Evolutionary conservation across 495 filamentous ascomycete genomes (phyloP), one percentile per base, ranked within the genome.

Genomic region (Parachaetomium inaequale): DNA sequence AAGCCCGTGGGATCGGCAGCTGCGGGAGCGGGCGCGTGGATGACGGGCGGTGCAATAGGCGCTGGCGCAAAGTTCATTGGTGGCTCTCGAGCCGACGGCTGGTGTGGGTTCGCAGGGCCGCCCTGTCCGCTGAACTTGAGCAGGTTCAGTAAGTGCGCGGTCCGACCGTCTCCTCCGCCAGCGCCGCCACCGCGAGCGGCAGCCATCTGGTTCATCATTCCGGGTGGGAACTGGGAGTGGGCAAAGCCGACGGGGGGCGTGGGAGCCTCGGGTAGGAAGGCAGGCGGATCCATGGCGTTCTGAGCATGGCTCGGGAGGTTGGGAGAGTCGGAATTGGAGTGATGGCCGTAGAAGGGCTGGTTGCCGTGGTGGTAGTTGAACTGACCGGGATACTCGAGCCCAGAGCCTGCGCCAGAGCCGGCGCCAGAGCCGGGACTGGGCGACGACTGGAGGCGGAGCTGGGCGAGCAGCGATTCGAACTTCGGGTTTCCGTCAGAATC

Each of bases 131-230:
- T 91, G 76, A 92, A 96, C 76, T 92, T 92, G 53, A 98, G 82
- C 43, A 98, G 82, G 68, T 88, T 94, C 70, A 98, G 80, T 64
- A 98, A 76, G 69, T 87, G 91, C 75, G 85, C 55, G 80, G 87
- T 77, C 79, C 85, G 70, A 32, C 90, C 80, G 55, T 83, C 75
- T 57, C 84, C 79, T 63, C 76, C 66, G 8, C 34, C 66, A 15
- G 31, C 47, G 2, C 84, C 79, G 66, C 76, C 68, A 61, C 76
- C 70, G 49, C 76, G 75, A 67, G 74, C 76, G 19, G 70, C 72
- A 52, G 71, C 73, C 49, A 79, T 77, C n/a, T 71, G 69, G 19
- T 73, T 73, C 59, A 79, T 70, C 59, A 74, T 65, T 6, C 74
- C 74, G 28, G 74, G 70, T 0, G 74, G 73, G 31, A 73, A 75